Percentiles rank a stretch among this genome's conserved stretches.
Evolutionary conservation across 208 protist species (phyloP).

Genomic region (Acanthamoeba lenticulata): DNA sequence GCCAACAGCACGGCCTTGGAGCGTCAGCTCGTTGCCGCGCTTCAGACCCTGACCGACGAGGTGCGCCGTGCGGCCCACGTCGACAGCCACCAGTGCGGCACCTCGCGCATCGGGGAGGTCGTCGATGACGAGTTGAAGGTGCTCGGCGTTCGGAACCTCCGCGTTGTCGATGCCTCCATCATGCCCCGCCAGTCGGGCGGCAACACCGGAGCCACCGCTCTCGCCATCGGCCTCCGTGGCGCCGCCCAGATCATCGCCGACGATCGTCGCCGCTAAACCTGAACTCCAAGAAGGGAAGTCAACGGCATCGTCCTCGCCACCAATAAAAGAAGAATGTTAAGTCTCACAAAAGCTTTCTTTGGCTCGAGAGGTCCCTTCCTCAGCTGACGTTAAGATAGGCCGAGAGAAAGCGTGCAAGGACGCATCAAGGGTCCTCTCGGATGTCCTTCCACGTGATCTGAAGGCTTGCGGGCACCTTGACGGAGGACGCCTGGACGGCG

Average conservation of each 20-base stretch:
- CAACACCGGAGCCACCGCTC: background rate
- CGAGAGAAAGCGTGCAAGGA: background rate
- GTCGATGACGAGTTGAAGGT: background rate
- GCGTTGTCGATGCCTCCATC: background rate
- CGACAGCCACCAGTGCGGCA: background rate
- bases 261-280: no score
- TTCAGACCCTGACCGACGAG: background rate
- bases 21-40: background rate
- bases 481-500: background rate
- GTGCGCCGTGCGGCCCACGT: background rate
- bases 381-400: background rate
- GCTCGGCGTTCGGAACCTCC: background rate
- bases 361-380: no score
- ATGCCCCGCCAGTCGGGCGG: background rate
- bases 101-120: background rate
- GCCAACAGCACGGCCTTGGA: background rate
- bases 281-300: no score
- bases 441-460: conserved; percentile 21
- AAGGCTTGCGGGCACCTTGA: background rate
- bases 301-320: no score
- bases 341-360: no score
- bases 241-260: no score
- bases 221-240: background rate
- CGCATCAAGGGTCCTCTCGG: background rate
- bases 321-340: no score